Conservation (phyloP, 1,139 yeast species). For the Protomyces macrosporus region DNA sequence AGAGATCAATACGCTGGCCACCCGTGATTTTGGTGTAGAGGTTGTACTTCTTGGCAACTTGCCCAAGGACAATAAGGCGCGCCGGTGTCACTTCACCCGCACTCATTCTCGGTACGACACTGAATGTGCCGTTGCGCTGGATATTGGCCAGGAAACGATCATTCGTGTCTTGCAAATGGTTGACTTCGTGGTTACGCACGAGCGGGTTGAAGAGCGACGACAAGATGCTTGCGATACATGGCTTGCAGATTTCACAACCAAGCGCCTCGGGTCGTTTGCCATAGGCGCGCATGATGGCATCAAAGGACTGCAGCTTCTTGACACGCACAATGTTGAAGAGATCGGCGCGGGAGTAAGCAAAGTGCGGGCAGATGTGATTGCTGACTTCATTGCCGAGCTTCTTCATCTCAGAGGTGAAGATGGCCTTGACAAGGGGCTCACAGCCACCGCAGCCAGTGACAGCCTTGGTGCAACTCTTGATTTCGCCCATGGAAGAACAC, state of each 20-base stretch:
- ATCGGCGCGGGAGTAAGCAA: conserved; percentile 39
- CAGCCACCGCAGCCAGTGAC: conserved; percentile 42
- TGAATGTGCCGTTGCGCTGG: conserved; percentile 40
- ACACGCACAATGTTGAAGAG: conserved; percentile 40
- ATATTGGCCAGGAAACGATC: conserved; percentile 40
- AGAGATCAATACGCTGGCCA: conserved; percentile 40
- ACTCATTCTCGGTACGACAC: conserved; percentile 40
- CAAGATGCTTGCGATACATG: conserved; percentile 39
- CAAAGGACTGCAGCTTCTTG: conserved; percentile 36
- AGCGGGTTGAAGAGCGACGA: conserved; percentile 39
- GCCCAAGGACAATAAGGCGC: conserved; percentile 38
- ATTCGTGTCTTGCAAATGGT: conserved; percentile 40
- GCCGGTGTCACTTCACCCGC: conserved; percentile 42
- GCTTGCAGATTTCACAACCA: conserved; percentile 41
- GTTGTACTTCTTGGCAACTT: conserved; percentile 38
- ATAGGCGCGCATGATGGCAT: conserved; percentile 36
- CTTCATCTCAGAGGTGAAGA: conserved; percentile 39
- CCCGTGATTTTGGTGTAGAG: conserved; percentile 41
- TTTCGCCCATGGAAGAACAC: conserved; percentile 37
- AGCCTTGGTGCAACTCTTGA: conserved; percentile 40
- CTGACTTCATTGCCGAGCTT: conserved; percentile 38
- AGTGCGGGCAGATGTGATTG: conserved; percentile 38
- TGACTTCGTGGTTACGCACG: conserved; percentile 36
- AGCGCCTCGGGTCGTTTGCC: conserved; percentile 36
- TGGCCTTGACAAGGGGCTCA: conserved; percentile 39